A percentile compares a stretch with the other conserved stretches of the same genome.
These are phyloP conservation scores for Flaveria bidentis DNA, from an alignment of 129 eudicot genomes.

Conservation along the genomic window DNA sequence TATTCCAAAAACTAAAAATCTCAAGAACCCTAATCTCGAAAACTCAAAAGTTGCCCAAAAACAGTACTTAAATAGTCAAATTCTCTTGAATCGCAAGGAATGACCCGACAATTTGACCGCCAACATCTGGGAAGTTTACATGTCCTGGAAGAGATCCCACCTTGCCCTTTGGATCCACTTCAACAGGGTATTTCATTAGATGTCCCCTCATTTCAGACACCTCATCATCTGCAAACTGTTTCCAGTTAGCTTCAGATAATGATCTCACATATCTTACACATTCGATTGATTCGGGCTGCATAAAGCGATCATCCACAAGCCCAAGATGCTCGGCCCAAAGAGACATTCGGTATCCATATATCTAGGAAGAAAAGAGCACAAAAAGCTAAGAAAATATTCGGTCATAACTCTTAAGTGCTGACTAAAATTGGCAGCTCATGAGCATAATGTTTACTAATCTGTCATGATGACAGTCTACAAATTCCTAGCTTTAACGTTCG, in stretches of 20 bases:
- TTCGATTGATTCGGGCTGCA: conserved; percentile 76
- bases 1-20: conserved; percentile 3
- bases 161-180: conserved; percentile 68
- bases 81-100: conserved; percentile 77
- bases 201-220: conserved; percentile 78
- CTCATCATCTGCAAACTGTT: conserved; percentile 59
- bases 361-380: conserved; percentile 35
- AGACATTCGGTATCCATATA: conserved; percentile 93
- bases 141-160: conserved; percentile 68
- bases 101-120: conserved; percentile 82
- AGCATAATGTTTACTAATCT: neutral
- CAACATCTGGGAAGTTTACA: conserved; percentile 80
- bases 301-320: conserved; percentile 45
- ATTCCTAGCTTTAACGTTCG: neutral
- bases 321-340: conserved; percentile 94
- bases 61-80: conserved; percentile 56
- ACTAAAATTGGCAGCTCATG: neutral
- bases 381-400: neutral
- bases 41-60: conserved; percentile 19
- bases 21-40: conserved; percentile 21
- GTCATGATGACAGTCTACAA: neutral
- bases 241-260: conserved; percentile 77
- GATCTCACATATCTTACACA: conserved; percentile 67
- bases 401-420: neutral
- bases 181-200: conserved; percentile 62